Evolutionary conservation across 2,329 filamentous ascomycete species (phyloP).

Genomic region (Neonectria neomacrospora): DNA sequence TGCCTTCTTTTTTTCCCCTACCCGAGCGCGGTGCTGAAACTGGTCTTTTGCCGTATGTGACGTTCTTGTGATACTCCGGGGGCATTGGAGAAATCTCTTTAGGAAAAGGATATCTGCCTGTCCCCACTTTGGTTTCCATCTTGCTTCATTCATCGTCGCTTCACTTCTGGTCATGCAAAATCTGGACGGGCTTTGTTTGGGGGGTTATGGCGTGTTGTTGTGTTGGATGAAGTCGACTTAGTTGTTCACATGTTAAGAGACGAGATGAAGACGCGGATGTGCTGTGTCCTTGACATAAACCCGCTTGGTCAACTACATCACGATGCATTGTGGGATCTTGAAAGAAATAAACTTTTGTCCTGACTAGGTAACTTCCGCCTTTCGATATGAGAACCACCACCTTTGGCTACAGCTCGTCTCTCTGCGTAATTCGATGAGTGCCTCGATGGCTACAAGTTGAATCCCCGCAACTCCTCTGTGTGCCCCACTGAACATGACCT

Average conservation of each 20-base stretch:
- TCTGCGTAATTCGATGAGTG: background rate
- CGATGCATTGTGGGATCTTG: background rate
- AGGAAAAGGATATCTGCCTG: background rate
- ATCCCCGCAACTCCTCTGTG: background rate
- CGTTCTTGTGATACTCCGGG: constrained; percentile 6
- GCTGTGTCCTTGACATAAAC: background rate
- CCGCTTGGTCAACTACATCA: background rate
- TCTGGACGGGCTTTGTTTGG: background rate
- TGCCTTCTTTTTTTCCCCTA: constrained; percentile 4
- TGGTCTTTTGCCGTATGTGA: constrained; percentile 1
- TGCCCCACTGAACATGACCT: background rate
- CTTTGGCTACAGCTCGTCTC: background rate
- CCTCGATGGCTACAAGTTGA: background rate
- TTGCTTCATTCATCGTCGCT: background rate
- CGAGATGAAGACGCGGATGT: background rate
- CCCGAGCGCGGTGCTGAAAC: constrained; percentile 3
- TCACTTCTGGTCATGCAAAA: background rate
- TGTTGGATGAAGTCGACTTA: background rate
- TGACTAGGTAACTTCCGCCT: background rate
- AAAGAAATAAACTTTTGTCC: background rate
- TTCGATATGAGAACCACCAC: background rate
- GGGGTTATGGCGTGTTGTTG: background rate
- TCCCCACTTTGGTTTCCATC: background rate
- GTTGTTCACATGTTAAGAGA: background rate
- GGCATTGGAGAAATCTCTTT: background rate